Evolutionary conservation across 2,329 filamentous ascomycete genomes (phyloP).

Genomic region (Macrophomina phaseolina): DNA sequence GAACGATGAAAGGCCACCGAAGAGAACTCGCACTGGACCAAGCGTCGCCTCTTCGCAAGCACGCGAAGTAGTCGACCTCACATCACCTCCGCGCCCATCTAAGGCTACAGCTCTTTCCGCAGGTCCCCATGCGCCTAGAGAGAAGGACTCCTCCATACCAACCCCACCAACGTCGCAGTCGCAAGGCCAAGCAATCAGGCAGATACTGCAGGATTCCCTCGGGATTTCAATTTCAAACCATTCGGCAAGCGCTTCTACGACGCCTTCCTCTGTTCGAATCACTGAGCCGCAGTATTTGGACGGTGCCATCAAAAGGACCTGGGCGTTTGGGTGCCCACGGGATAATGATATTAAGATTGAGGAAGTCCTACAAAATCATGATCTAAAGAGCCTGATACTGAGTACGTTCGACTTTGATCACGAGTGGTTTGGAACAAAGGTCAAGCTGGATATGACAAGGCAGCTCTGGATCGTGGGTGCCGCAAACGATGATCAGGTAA

Average conservation of each 20-base stretch:
- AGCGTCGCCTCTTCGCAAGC: not conserved
- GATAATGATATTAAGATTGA: slow-evolving; percentile 84
- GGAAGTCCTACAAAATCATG: slow-evolving; percentile 77
- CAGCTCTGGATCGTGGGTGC: slow-evolving; percentile 66
- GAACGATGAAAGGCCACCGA: not conserved
- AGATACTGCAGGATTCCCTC: not conserved
- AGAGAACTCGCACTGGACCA: not conserved
- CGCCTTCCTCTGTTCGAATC: not conserved
- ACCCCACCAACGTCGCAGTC: not conserved
- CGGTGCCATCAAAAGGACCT: slow-evolving; percentile 82
- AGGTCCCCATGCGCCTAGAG: not conserved
- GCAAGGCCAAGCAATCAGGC: not conserved
- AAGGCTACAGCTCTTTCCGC: slow-evolving; percentile 3
- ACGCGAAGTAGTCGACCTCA: not conserved
- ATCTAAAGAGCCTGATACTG: slow-evolving; percentile 77
- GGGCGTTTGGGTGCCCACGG: slow-evolving; percentile 68
- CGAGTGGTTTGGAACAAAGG: slow-evolving; percentile 77
- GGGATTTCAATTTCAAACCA: not conserved
- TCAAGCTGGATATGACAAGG: slow-evolving; percentile 63
- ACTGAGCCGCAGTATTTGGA: slow-evolving; percentile 52
- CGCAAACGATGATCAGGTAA: slow-evolving; percentile 49
- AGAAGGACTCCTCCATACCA: not conserved
- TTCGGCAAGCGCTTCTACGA: no score
- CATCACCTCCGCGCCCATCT: not conserved
- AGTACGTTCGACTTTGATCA: slow-evolving; percentile 89